Conservation (phyloP, 768 basidiomycete species). For the Macrolepiota albuminosa region DNA sequence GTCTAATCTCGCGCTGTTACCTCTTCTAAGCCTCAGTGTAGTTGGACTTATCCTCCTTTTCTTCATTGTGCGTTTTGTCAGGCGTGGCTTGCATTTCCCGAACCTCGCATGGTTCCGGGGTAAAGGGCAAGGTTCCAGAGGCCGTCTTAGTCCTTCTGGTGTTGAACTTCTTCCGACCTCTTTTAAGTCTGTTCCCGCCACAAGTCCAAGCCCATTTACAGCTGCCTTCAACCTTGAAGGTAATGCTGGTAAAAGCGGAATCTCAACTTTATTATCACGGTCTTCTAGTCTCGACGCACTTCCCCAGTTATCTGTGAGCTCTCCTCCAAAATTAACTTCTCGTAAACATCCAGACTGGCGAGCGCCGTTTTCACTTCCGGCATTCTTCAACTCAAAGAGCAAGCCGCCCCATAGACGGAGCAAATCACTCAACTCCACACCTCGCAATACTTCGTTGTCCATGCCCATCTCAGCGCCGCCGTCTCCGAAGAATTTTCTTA, state of each 20-base stretch:
- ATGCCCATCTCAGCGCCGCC: constrained; percentile 10
- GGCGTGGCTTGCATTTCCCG: constrained; percentile 12
- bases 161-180: constrained; percentile 20
- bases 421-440: constrained; percentile 14
- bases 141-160: constrained; percentile 13
- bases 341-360: constrained; percentile 10
- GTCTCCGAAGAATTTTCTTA: constrained; percentile 14
- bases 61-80: constrained; percentile 13
- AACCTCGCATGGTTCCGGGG: constrained; percentile 17
- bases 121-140: constrained; percentile 16
- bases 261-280: constrained; percentile 13
- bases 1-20: constrained; percentile 12
- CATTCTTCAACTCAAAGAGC: constrained; percentile 9
- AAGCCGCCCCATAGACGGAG: constrained; percentile 16
- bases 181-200: constrained; percentile 12
- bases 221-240: constrained; percentile 14
- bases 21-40: constrained; percentile 14
- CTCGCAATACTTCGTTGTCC: constrained; percentile 4
- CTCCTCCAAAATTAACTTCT: constrained; percentile 6
- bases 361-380: constrained; percentile 12
- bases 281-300: constrained; percentile 19
- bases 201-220: constrained; percentile 11
- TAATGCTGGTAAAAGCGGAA: constrained; percentile 14
- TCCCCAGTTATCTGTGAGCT: constrained; percentile 4
- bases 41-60: constrained; percentile 12